Evolutionary conservation across 1,284 basidiomycete genomes (phyloP).

Genomic region (Austropuccinia psidii): DNA sequence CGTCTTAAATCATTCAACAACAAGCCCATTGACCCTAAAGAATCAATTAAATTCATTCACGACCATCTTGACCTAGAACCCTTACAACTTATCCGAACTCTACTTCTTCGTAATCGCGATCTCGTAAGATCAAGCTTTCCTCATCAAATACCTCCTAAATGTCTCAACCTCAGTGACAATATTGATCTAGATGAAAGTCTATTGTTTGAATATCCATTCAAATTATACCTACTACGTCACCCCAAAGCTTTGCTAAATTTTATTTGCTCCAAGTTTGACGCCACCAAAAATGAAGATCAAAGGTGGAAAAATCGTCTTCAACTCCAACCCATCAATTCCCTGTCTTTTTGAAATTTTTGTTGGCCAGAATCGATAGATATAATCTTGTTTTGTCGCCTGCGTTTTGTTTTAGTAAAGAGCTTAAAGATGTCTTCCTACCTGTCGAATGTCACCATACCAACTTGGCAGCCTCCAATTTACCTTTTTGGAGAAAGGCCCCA

Average conservation of each 20-base stretch:
- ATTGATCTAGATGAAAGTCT: background rate
- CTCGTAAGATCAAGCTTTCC: conserved; percentile 4
- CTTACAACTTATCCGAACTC: background rate
- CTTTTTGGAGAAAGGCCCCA: too few relatives aligned
- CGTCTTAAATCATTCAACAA: background rate
- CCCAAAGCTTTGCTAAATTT: conserved; percentile 14
- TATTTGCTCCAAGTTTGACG: conserved; percentile 6
- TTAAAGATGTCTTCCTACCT: too few relatives aligned
- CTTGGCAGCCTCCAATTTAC: too few relatives aligned
- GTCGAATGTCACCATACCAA: too few relatives aligned
- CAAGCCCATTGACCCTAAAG: background rate
- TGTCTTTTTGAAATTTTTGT: too few relatives aligned
- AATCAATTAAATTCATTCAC: background rate
- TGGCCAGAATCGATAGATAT: too few relatives aligned
- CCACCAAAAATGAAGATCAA: too few relatives aligned
- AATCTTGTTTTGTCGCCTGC: too few relatives aligned
- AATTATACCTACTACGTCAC: conserved; percentile 10
- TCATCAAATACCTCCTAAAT: background rate
- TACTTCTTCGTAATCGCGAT: background rate
- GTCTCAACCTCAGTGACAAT: background rate
- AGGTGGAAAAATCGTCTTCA: too few relatives aligned
- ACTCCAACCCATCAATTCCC: too few relatives aligned
- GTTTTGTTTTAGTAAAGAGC: too few relatives aligned
- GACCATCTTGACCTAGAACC: conserved; percentile 13
- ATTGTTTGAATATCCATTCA: conserved; percentile 14